Conservation (phyloP, 2,329 filamentous ascomycete genomes). For the Colletotrichum echinochloae region DNA sequence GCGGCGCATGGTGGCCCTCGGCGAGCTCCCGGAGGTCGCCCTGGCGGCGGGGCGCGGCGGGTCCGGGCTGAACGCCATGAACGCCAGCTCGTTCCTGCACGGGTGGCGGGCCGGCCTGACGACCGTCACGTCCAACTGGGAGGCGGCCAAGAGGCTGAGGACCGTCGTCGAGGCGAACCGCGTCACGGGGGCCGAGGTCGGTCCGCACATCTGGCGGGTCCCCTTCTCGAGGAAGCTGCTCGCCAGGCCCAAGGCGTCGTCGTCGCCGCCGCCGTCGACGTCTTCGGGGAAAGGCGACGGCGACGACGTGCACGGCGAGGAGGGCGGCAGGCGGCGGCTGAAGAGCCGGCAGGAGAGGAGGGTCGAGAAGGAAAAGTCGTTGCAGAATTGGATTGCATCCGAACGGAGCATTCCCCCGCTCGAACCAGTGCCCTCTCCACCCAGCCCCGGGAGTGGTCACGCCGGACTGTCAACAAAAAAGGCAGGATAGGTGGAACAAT, state of each 20-base stretch:
- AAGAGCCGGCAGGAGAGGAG: constrained; percentile 36
- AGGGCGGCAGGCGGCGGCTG: neutral
- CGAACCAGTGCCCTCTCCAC: neutral
- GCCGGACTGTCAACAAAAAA: neutral
- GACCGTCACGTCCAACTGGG: constrained; percentile 57
- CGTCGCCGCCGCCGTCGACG: no score
- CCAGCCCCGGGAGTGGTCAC: neutral
- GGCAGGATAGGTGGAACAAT: neutral
- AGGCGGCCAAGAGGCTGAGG: constrained; percentile 44
- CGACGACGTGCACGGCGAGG: no score
- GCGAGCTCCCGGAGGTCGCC: constrained; percentile 49
- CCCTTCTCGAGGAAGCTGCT: constrained; percentile 40
- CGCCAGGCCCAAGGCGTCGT: constrained; percentile 28
- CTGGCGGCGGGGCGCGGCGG: constrained; percentile 48
- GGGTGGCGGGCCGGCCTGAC: constrained; percentile 52
- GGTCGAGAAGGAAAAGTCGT: constrained; percentile 35
- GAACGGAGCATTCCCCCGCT: neutral
- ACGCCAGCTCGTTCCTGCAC: constrained; percentile 55
- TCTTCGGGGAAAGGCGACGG: neutral
- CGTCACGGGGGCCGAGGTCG: constrained; percentile 20
- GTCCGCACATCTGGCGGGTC: constrained; percentile 40
- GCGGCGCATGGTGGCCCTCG: constrained; percentile 46
- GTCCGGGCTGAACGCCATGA: constrained; percentile 51
- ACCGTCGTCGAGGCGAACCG: constrained; percentile 35
- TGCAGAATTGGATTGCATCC: constrained; percentile 32